Evolutionary conservation across 2,329 filamentous ascomycete species (phyloP), one percentile per base, ranked within the genome.

Genomic region (Pseudogymnoascus sp.): DNA sequence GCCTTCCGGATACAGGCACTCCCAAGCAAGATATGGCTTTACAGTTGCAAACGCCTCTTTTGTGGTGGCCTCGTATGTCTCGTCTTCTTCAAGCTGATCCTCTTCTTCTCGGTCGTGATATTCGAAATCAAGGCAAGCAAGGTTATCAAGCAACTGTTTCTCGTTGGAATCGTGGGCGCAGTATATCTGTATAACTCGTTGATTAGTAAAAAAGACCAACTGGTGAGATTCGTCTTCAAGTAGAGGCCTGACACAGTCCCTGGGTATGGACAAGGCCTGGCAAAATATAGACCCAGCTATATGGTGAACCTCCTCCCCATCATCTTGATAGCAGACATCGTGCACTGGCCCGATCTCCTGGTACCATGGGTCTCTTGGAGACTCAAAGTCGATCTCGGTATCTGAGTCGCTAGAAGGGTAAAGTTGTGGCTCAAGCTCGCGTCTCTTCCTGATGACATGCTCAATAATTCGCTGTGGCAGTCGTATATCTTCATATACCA

Each of bases 1-100:
- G 70, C 74, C 76, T 65, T 80, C 81, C 74, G 67, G 64, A 33
- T 67, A 70, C 16, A 67, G 59, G 23, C 61, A 65, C 62, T 67
- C 67, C 67, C 68, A 68, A 35, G 65, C 67, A 25, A 71, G 43
- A 49, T 63, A 70, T 33, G 35, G 43, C 7, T 58, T 45, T 7
- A 61, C 59, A 43, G 21, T 60, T 40, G 59, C 60, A 59, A 69
- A 68, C 21, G 65, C 60, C 11, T 61, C 31, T 55, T 65, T 62
- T 4, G 66, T 68, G 31, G 41, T 58, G 11, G 65, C 28, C 40
- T 69, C 63, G 61, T 68, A 69, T n/a, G 62, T 66, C 21, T 62
- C 9, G 18, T 43, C 62, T n/a, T 65, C 58, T 23, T 55, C 9
- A 33, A 55, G 49, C n/a, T 7, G 49, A 8, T 33, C 5, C 49